Conservation (phyloP, 306 rosid species). For the Sphenostylis stenocarpa region DNA sequence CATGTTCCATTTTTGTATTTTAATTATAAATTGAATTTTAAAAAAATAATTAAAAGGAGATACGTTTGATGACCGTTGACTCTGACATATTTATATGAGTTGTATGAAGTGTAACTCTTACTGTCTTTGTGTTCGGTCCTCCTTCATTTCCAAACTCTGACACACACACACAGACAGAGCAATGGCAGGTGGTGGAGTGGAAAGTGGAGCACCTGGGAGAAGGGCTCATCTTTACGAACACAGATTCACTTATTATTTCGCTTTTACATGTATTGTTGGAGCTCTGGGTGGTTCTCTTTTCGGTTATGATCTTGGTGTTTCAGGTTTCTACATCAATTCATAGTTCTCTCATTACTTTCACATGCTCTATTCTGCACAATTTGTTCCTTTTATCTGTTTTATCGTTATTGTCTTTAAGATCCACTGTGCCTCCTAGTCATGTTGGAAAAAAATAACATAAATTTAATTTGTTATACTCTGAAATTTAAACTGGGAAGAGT, state of each 20-base stretch:
- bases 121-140: not conserved
- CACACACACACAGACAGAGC: not conserved
- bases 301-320: slow-evolving; percentile 97
- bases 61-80: not conserved
- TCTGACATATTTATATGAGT: not conserved
- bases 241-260: slow-evolving; percentile 60
- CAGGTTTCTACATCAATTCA: slow-evolving; percentile 45
- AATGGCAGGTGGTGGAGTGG: slow-evolving; percentile 74
- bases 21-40: too few relatives aligned
- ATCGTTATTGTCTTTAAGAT: not conserved
- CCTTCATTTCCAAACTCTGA: not conserved
- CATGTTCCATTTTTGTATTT: too few relatives aligned
- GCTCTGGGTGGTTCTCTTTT: slow-evolving; percentile 96
- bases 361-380: not conserved
- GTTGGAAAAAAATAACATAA: not conserved
- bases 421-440: not conserved
- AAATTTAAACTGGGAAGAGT: too few relatives aligned
- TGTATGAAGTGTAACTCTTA: not conserved
- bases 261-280: slow-evolving; percentile 69
- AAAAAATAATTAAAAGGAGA: not conserved
- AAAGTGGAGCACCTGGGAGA: slow-evolving; percentile 41
- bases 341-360: not conserved
- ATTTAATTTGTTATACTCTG: not conserved
- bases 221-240: slow-evolving; percentile 87
- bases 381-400: not conserved